phyloP scores from a whole-genome alignment of 2,329 filamentous ascomycete species.

The Ambrosiella cleistominuta region DNA sequence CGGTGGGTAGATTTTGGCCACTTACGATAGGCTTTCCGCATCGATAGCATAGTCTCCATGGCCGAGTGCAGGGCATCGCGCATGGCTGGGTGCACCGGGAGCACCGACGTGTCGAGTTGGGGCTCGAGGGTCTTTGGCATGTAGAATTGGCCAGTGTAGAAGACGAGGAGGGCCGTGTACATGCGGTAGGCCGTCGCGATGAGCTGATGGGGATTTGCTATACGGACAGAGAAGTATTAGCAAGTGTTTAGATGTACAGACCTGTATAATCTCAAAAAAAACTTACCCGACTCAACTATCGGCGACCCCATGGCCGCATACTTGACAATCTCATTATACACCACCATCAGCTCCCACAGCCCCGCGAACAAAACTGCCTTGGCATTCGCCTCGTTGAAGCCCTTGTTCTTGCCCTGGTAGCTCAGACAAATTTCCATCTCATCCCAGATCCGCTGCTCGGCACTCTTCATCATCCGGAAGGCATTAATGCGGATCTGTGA shows the following conservation, averaged over 20 bases:
- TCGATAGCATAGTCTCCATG: conserved; percentile 1
- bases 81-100: background rate
- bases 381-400: conserved; percentile 22
- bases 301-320: conserved; percentile 12
- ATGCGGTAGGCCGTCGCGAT: conserved; percentile 9
- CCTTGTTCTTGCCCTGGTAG: conserved; percentile 18
- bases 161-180: conserved; percentile 15
- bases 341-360: conserved; percentile 32
- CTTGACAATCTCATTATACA: conserved; percentile 26
- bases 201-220: background rate
- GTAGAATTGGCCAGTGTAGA: conserved; percentile 16
- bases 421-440: conserved; percentile 24
- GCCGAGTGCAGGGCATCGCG: background rate
- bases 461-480: conserved; percentile 21
- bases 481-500: conserved; percentile 25
- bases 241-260: background rate
- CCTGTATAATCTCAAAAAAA: background rate
- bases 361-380: conserved; percentile 30
- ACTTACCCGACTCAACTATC: background rate
- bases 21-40: conserved; percentile 4
- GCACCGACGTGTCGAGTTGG: conserved; percentile 6
- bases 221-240: background rate
- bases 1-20: background rate
- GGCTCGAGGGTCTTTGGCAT: conserved; percentile 13
- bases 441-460: conserved; percentile 25